These are phyloP conservation scores for Huntiella bhutanensis DNA, from an alignment of 2,329 filamentous ascomycete genomes.

Conservation along the genomic window DNA sequence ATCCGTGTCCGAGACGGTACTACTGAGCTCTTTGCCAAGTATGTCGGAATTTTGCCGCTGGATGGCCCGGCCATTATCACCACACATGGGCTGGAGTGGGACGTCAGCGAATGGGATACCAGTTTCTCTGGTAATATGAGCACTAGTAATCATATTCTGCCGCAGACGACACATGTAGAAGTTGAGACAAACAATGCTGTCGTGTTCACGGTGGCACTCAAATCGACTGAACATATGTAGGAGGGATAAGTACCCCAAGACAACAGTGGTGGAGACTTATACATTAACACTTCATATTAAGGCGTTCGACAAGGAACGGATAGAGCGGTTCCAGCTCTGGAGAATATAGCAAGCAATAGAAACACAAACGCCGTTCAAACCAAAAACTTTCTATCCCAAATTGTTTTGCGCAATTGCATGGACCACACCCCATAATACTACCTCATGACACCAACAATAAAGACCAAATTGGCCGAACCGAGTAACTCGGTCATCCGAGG, in stretches of 20 bases:
- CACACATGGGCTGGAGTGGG: slow-evolving; percentile 74
- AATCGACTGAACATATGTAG: neutral
- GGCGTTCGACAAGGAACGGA: neutral
- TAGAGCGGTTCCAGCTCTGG: neutral
- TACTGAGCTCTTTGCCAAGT: slow-evolving; percentile 45
- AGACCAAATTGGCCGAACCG: slow-evolving; percentile 5
- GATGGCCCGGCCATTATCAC: slow-evolving; percentile 62
- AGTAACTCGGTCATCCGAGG: slow-evolving; percentile 35
- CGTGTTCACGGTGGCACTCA: slow-evolving; percentile 44
- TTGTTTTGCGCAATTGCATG: neutral
- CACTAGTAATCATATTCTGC: slow-evolving; percentile 60
- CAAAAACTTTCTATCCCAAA: slow-evolving; percentile 9
- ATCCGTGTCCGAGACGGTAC: slow-evolving; percentile 41
- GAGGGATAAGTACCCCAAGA: neutral
- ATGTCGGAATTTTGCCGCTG: slow-evolving; percentile 74
- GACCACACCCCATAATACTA: slow-evolving; percentile 10
- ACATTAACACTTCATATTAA: neutral
- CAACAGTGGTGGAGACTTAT: neutral
- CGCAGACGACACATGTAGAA: slow-evolving; percentile 38
- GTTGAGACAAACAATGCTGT: slow-evolving; percentile 45
- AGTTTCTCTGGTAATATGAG: slow-evolving; percentile 55
- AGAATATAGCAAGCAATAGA: neutral
- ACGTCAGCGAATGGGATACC: slow-evolving; percentile 66
- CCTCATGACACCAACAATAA: slow-evolving; percentile 7
- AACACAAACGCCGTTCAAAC: slow-evolving; percentile 10